A percentile compares a stretch with the other conserved stretches of the same genome.
Evolutionary conservation across 805 yeast genomes (phyloP).

Genomic region (Barnettozyma vustinii): DNA sequence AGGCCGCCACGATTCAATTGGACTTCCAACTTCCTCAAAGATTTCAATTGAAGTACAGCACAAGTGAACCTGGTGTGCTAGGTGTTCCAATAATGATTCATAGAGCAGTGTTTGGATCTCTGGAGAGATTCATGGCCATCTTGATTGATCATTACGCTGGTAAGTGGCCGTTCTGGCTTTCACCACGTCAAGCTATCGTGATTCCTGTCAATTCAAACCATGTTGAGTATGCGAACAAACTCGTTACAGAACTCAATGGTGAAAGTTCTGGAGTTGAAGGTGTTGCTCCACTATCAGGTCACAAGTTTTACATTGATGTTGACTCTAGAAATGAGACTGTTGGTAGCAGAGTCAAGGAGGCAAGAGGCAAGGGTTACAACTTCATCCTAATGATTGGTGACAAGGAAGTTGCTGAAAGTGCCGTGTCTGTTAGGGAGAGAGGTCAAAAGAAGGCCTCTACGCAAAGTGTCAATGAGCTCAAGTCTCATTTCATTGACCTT

Average conservation of each 20-base stretch:
- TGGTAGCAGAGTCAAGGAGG: slow-evolving; percentile 76
- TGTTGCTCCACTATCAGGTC: slow-evolving; percentile 52
- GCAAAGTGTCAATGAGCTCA: neutral
- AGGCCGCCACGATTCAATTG: slow-evolving; percentile 91
- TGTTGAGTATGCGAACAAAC: slow-evolving; percentile 43
- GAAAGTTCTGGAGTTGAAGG: slow-evolving; percentile 30
- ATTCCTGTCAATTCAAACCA: slow-evolving; percentile 74
- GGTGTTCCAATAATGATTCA: slow-evolving; percentile 91
- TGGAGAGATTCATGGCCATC: slow-evolving; percentile 89
- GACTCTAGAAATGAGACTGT: slow-evolving; percentile 74
- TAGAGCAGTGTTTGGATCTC: slow-evolving; percentile 91
- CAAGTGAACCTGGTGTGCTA: slow-evolving; percentile 41
- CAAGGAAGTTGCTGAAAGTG: slow-evolving; percentile 50
- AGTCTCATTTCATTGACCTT: neutral
- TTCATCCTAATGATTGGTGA: slow-evolving; percentile 87
- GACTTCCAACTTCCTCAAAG: slow-evolving; percentile 92
- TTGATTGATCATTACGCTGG: slow-evolving; percentile 87
- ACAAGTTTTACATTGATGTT: slow-evolving; percentile 67
- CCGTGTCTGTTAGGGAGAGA: slow-evolving; percentile 13
- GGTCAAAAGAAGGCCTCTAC: neutral
- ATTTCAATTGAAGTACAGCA: slow-evolving; percentile 66
- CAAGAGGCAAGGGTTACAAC: slow-evolving; percentile 66
- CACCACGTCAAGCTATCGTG: slow-evolving; percentile 83
- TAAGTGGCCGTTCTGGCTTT: slow-evolving; percentile 97
- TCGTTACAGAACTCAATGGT: slow-evolving; percentile 44